Evolutionary conservation across 202 grass and related monocot species (phyloP), one percentile per base, ranked within the genome.

Genomic region (Panicum hallii): DNA sequence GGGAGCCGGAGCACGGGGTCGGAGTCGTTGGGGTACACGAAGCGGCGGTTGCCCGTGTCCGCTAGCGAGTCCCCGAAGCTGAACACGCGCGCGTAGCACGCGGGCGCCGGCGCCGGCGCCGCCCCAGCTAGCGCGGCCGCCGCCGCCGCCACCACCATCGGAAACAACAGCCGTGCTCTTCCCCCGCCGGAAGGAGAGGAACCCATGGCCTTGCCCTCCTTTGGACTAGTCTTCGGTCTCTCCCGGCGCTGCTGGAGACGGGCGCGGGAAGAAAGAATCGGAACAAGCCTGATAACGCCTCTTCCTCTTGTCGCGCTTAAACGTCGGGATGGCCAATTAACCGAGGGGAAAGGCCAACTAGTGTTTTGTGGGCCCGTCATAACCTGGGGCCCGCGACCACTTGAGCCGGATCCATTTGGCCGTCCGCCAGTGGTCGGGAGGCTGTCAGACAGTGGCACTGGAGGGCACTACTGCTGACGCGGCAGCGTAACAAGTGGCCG

Each of bases 41-140:
- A 87, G 45, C 70, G 70, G 61, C 45, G 67, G 68, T 96, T 96
- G 44, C 94, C 94, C 61, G 94, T 96, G 86, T 96, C 94, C 46
- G 88, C 73, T 28, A 96, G 79, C 54, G 91, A 96, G 87, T 96
- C 94, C 20, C 91, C 94, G 38, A 96, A 96, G 91, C 89, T 88
- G 68, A 96, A 96, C 69, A 96, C 30, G 56, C 84, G 82, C 44
- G 82, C 34, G 69, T 87, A 91, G 46, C 94, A 93, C 38, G 79
- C 69, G 41, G 3, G 13, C 8, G 74, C 70, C 7, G 68, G 32
- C 10, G 3, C 44, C 34, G 77, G 26, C 26, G 1, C 14, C 6
- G 71, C n/a, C 43, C 19, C 41, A 7, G 13, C 36, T 1, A 47
- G 67, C n/a, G 2, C 20, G 12, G 36, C 67, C n/a, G 30, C 61